phyloP scores from a whole-genome alignment of 2,329 filamentous ascomycete genomes.

The Epichloe scottii region DNA sequence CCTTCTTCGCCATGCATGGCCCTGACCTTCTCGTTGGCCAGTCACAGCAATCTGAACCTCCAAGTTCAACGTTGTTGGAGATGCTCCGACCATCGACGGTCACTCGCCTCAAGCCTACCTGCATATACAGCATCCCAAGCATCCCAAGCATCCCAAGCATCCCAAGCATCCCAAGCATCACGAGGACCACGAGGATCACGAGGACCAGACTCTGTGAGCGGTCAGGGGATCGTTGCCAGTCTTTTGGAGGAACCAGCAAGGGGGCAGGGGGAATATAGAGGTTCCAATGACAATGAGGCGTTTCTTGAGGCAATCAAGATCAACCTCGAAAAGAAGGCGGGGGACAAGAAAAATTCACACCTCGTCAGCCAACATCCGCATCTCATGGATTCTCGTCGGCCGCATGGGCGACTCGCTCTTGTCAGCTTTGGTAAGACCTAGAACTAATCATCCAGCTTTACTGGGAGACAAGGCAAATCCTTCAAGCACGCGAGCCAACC shows the following conservation, averaged over 20 bases:
- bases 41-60: background rate
- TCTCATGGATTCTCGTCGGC: background rate
- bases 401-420: background rate
- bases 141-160: no score
- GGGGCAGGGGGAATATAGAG: background rate
- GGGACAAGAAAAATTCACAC: background rate
- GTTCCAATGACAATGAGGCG: background rate
- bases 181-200: background rate
- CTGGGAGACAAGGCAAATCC: background rate
- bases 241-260: background rate
- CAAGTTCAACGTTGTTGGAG: background rate
- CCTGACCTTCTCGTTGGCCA: background rate
- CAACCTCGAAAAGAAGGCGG: background rate
- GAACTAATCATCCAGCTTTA: background rate
- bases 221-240: background rate
- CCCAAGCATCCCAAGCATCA: no score
- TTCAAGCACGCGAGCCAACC: background rate
- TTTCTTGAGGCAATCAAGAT: background rate
- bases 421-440: background rate
- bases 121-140: background rate
- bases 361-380: background rate
- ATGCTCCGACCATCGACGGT: background rate
- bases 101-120: background rate
- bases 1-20: background rate
- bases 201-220: conserved; percentile 2